Evolutionary conservation across 306 rosid species (phyloP).

Genomic region (Sophora flavescens): DNA sequence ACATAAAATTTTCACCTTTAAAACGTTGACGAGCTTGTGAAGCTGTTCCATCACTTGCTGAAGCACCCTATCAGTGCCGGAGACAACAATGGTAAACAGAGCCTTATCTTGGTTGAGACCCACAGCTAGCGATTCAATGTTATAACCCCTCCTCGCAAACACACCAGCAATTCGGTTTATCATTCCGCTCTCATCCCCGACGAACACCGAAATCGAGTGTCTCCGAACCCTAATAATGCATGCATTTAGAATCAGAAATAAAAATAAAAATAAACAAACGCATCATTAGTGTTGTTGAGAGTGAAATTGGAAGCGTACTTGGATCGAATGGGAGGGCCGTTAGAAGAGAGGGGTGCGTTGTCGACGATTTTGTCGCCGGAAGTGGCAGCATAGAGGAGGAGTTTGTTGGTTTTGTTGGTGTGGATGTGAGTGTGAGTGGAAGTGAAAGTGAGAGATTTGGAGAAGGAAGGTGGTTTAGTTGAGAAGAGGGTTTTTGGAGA

Average conservation of each 20-base stretch:
- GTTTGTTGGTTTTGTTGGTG: constrained; percentile 40
- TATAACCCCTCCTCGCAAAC: constrained; percentile 81
- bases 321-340: constrained; percentile 47
- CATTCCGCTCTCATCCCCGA: constrained; percentile 92
- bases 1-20: constrained; percentile 48
- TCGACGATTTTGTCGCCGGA: constrained; percentile 7
- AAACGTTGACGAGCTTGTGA: constrained; percentile 78
- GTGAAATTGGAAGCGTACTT: constrained; percentile 42
- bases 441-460: constrained; percentile 10
- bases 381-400: constrained; percentile 47
- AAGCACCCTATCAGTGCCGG: constrained; percentile 67
- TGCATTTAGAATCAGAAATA: neutral
- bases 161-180: constrained; percentile 84
- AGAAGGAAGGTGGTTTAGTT: constrained; percentile 35
- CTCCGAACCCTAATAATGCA: constrained; percentile 56
- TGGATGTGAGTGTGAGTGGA: neutral
- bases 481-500: constrained; percentile 28
- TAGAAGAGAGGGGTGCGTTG: constrained; percentile 40
- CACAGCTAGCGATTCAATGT: constrained; percentile 87
- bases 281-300: neutral
- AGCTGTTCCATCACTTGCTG: constrained; percentile 83
- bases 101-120: constrained; percentile 82
- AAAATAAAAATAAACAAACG: neutral
- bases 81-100: constrained; percentile 79
- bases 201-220: constrained; percentile 85